Conservation (phyloP, 257 asterid genomes). For the Primulina eburnea region DNA sequence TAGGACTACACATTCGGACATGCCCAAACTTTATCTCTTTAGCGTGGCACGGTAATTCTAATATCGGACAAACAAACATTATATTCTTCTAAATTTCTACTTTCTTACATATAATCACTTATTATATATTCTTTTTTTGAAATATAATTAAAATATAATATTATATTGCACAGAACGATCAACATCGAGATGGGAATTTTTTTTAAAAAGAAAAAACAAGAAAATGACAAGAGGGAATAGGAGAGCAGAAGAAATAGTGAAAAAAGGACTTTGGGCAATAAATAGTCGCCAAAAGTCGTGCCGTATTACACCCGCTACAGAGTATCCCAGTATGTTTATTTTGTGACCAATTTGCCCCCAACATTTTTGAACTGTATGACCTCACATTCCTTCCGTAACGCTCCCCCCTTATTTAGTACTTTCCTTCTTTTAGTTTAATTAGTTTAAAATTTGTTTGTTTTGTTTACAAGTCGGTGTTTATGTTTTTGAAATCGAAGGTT, state of each 20-base stretch:
- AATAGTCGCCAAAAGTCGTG: background rate
- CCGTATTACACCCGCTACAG: background rate
- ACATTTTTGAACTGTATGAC: background rate
- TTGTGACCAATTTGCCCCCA: background rate
- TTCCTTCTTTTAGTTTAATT: too few relatives aligned
- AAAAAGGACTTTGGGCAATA: too few relatives aligned
- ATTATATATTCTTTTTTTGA: too few relatives aligned
- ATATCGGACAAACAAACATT: background rate
- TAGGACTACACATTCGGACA: background rate
- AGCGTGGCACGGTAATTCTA: background rate
- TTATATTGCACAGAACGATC: too few relatives aligned
- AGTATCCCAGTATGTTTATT: background rate
- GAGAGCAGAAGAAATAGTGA: too few relatives aligned
- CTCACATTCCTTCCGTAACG: background rate
- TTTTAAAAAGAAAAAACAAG: background rate
- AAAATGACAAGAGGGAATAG: background rate
- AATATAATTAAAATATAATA: too few relatives aligned
- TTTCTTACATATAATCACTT: too few relatives aligned
- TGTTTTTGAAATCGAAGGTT: too few relatives aligned
- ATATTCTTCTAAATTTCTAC: background rate
- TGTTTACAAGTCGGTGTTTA: too few relatives aligned
- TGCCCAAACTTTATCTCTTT: background rate
- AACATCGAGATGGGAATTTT: too few relatives aligned
- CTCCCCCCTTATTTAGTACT: background rate
- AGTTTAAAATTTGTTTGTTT: too few relatives aligned